phyloP scores from a whole-genome alignment of 768 basidiomycete genomes.

The Pisolithus sp. region DNA sequence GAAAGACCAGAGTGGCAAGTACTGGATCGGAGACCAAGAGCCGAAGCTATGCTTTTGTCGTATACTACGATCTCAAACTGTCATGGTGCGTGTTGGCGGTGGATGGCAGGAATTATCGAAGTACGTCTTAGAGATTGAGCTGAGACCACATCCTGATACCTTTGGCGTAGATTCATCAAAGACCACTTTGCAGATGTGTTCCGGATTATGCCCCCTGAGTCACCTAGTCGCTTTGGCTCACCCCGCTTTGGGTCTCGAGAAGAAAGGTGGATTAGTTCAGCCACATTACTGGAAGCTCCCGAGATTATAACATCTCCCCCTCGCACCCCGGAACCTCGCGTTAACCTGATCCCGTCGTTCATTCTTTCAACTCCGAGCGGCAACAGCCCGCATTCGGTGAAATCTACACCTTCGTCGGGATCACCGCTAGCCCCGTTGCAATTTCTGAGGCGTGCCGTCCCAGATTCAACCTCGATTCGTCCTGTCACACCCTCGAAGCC shows the following conservation, averaged over 20 bases:
- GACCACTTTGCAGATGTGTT: constrained; percentile 83
- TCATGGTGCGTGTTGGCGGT: constrained; percentile 95
- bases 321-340: constrained; percentile 62
- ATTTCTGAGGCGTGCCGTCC: constrained; percentile 76
- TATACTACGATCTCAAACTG: constrained; percentile 83
- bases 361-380: constrained; percentile 46
- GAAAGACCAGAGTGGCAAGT: constrained; percentile 91
- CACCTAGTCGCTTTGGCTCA: constrained; percentile 45
- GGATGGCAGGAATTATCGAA: constrained; percentile 91
- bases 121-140: constrained; percentile 38
- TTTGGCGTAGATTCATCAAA: constrained; percentile 64
- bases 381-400: constrained; percentile 39
- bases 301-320: constrained; percentile 37
- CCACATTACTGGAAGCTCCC: constrained; percentile 56
- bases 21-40: constrained; percentile 93
- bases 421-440: constrained; percentile 78
- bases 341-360: constrained; percentile 58
- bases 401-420: constrained; percentile 53
- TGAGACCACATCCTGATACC: constrained; percentile 4
- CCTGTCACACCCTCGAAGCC: constrained; percentile 65
- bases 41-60: constrained; percentile 88
- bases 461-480: constrained; percentile 44
- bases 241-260: constrained; percentile 39
- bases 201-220: constrained; percentile 58
- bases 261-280: constrained; percentile 81